Base-by-base conservation (phyloP, 495 filamentous ascomycete species). In the Penicillium angulare region DNA sequence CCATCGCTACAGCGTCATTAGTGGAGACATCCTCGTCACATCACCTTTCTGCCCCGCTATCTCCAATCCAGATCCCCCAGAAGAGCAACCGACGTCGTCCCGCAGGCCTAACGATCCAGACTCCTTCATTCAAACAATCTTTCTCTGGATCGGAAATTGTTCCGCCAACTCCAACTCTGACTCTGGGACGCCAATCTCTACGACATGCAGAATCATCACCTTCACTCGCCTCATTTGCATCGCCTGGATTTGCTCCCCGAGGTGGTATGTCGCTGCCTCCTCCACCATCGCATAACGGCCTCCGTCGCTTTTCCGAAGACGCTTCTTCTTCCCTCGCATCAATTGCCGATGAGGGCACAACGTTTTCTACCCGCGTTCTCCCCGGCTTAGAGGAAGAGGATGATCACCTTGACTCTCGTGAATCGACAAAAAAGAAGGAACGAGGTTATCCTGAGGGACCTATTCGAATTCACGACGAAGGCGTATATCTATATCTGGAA, bases 381-480 rank as follows among this genome's bases (percentile, higher is more conserved):
- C 66, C 71, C 32, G 74, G 75, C 45, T 44, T 79, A 24, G 60
- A 82, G 47, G 92, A 96, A 61, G 92, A 97, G 61, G 83, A 86
- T 39, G 87, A 92, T 33, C 79, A 87, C 43, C 79, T 88, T 12
- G 82, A 92, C 36, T 85, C 85, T 31, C 79, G 70, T 59, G 93
- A 75, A 83, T 89, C 63, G 86, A 92, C 64, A 0, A 65, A 61
- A 21, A 63, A 67, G 18, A 67, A 60, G 32, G 73, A 90, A 4
- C 90, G 91, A 18, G 90, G 90, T 4, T 98, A 98, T 65, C 93
- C 93, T 2, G 80, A 92, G 59, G 93, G 93, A 0, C 93, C 93
- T 0, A 86, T 97, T 16, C 84, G 86, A 57, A 96, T 98, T 22
- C 95, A 97, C 54, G 86, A 91, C 35, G 85, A 90, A n/a, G 84